Evolutionary conservation across 148 eudicot genomes (phyloP).

Genomic region (Chenopodium album): DNA sequence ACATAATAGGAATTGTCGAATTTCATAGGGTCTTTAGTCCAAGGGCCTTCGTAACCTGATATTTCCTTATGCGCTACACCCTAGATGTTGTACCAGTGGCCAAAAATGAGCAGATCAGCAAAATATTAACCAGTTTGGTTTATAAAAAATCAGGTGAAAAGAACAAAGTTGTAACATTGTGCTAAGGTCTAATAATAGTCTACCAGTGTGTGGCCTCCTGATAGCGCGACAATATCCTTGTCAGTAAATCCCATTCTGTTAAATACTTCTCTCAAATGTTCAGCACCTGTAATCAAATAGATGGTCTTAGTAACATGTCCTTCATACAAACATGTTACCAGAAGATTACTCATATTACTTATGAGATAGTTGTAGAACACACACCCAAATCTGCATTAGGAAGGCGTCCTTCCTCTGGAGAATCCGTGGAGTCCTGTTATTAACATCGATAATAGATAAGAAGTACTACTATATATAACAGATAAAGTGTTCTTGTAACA

Average conservation of each 20-base stretch:
- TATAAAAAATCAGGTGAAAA: background rate
- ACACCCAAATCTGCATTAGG: slow-evolving; percentile 80
- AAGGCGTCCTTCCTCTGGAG: slow-evolving; percentile 86
- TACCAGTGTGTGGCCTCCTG: slow-evolving; percentile 94
- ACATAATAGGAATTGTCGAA: slow-evolving; percentile 83
- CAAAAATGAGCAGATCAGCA: background rate
- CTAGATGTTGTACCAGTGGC: slow-evolving; percentile 27
- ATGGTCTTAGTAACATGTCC: background rate
- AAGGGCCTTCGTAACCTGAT: slow-evolving; percentile 85
- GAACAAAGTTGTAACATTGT: background rate
- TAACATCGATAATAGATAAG: background rate
- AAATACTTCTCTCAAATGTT: slow-evolving; percentile 69
- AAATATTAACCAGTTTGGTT: background rate
- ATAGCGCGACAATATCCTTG: slow-evolving; percentile 85
- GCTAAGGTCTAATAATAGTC: slow-evolving; percentile 3
- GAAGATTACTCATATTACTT: background rate
- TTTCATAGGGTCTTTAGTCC: slow-evolving; percentile 76
- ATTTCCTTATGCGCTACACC: slow-evolving; percentile 81
- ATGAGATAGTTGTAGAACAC: background rate
- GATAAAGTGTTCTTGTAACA: background rate
- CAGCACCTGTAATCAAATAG: slow-evolving; percentile 44
- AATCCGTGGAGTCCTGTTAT: slow-evolving; percentile 49
- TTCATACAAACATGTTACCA: slow-evolving; percentile 34
- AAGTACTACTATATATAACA: no score
- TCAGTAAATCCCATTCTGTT: slow-evolving; percentile 78